phyloP scores from a whole-genome alignment of 257 asterid species.

The Striga asiatica region DNA sequence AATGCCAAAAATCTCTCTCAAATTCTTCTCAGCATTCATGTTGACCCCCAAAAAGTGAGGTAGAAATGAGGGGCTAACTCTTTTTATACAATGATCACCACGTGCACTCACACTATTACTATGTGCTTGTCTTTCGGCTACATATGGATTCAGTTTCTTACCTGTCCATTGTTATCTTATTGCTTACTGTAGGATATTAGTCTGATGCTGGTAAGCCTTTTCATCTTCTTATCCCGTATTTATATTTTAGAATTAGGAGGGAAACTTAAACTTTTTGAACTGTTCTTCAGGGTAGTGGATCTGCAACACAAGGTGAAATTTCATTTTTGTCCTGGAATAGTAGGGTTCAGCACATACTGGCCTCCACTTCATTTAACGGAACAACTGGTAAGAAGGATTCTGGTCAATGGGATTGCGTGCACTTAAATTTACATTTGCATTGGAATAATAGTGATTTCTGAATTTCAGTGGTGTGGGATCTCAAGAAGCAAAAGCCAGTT shows the following conservation, averaged over 20 bases:
- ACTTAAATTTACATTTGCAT: constrained; percentile 13
- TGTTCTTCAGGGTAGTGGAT: constrained; percentile 71
- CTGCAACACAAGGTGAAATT: constrained; percentile 91
- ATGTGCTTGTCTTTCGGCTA: not conserved
- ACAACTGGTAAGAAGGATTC: constrained; percentile 57
- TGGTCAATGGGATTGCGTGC: constrained; percentile 7
- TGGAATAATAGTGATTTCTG: constrained; percentile 20
- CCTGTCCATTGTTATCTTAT: not conserved
- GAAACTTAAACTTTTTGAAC: constrained; percentile 18
- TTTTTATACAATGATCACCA: not conserved
- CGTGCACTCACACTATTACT: not conserved
- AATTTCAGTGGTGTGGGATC: constrained; percentile 88
- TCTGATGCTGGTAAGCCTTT: not conserved
- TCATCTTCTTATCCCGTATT: not conserved
- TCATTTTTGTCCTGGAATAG: constrained; percentile 91
- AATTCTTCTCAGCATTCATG: not conserved
- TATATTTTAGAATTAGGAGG: not conserved
- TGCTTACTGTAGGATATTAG: not conserved
- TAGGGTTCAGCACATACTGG: constrained; percentile 77
- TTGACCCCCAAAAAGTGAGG: not conserved
- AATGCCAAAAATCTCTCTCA: not conserved
- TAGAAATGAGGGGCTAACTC: not conserved
- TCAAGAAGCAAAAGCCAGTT: constrained; percentile 89
- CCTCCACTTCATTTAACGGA: constrained; percentile 88
- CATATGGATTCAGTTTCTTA: not conserved